A percentile compares a stretch with the other conserved stretches of the same genome.
These are phyloP conservation scores for Tylopilus cervinicoccineus DNA, from an alignment of 768 basidiomycete genomes.

Conservation along the genomic window DNA sequence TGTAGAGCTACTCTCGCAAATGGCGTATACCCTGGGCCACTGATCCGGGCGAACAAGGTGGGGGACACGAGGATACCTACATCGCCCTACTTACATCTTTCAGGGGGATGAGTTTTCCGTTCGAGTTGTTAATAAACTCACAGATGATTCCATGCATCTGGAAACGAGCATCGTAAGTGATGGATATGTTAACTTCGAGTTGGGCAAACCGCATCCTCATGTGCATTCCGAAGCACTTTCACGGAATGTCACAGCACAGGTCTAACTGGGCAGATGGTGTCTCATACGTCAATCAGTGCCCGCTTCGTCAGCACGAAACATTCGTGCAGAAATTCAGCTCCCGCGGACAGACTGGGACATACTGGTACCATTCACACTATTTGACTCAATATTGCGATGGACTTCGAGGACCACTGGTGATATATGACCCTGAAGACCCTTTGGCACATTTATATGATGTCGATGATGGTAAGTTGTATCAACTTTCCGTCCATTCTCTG, in stretches of 20 bases:
- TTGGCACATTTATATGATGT: constrained; percentile 35
- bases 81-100: neutral
- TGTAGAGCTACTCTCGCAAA: neutral
- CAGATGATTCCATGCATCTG: constrained; percentile 43
- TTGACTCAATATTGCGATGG: constrained; percentile 2
- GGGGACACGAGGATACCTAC: neutral
- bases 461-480: constrained; percentile 35
- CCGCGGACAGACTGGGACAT: constrained; percentile 31
- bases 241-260: constrained; percentile 3
- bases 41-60: constrained; percentile 38
- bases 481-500: too few species aligned
- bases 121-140: constrained; percentile 8
- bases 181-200: neutral
- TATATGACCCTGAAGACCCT: constrained; percentile 6
- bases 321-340: constrained; percentile 35
- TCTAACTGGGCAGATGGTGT: constrained; percentile 8
- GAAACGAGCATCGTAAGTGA: constrained; percentile 37
- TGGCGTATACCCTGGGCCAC: constrained; percentile 36
- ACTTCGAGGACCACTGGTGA: constrained; percentile 27
- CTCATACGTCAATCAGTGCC: constrained; percentile 3
- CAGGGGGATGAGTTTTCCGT: neutral
- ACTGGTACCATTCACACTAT: constrained; percentile 37
- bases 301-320: constrained; percentile 12
- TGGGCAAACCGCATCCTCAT: constrained; percentile 14
- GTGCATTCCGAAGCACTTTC: neutral